These are phyloP conservation scores for Gracilaria gracilis DNA, from an alignment of 23 red algal genomes.

Conservation along the genomic window DNA sequence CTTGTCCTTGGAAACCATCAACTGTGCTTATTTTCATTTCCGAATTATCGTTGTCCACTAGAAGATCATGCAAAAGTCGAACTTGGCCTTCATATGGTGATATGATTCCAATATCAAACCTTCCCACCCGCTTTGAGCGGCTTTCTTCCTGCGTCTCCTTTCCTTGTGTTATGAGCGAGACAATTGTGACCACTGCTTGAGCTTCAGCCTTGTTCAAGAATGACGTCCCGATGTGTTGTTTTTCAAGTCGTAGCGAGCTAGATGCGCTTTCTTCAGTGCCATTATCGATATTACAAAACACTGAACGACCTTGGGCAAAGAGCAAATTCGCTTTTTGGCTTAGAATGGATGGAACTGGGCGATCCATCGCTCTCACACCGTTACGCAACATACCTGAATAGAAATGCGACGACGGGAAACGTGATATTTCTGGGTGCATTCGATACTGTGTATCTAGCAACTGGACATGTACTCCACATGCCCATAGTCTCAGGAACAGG, in stretches of 20 bases:
- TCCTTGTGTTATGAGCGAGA: not conserved
- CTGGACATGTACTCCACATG: constrained; percentile 31
- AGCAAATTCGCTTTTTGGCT: not conserved
- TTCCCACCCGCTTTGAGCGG: not conserved
- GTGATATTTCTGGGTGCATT: constrained; percentile 85
- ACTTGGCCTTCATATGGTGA: constrained; percentile 86
- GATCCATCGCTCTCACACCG: constrained; percentile 41
- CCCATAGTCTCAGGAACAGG: constrained; percentile 75
- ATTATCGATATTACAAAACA: constrained; percentile 49
- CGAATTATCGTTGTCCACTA: not conserved
- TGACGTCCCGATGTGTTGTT: constrained; percentile 33
- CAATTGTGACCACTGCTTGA: not conserved
- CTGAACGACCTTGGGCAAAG: not conserved
- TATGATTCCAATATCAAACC: constrained; percentile 74
- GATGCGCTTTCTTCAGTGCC: constrained; percentile 45
- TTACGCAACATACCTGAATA: constrained; percentile 55
- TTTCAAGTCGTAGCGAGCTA: not conserved
- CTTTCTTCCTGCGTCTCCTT: not conserved
- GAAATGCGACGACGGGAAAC: constrained; percentile 58
- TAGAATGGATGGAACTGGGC: constrained; percentile 8
- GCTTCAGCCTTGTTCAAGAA: constrained; percentile 43
- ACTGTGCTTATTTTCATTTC: constrained; percentile 64
- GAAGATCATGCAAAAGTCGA: constrained; percentile 30
- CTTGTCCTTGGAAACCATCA: constrained; percentile 91
- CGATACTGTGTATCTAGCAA: constrained; percentile 82